phyloP scores from a whole-genome alignment of 2,329 filamentous ascomycete genomes.

The Graphilbum sp. region DNA sequence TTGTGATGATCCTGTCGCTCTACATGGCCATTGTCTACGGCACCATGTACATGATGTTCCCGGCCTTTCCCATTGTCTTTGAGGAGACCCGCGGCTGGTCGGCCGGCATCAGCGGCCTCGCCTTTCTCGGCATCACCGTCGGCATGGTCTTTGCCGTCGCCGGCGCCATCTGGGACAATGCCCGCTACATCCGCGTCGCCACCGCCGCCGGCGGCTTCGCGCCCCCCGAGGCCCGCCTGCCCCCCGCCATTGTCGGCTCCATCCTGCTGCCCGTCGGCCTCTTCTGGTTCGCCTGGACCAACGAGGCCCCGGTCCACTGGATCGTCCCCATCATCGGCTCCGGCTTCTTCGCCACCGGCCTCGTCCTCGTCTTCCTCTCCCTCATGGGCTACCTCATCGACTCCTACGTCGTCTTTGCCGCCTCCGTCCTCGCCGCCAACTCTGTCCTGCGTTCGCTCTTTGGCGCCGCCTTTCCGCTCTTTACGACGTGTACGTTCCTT shows the following conservation, averaged over 20 bases:
- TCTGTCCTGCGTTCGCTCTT: conserved; percentile 56
- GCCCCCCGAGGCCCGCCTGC: conserved; percentile 50
- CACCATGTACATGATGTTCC: conserved; percentile 43
- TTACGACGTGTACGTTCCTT: conserved; percentile 30
- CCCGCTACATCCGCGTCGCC: conserved; percentile 29
- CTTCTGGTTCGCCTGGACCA: conserved; percentile 57
- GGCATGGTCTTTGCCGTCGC: conserved; percentile 45
- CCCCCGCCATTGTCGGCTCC: conserved; percentile 43
- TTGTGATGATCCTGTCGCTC: conserved; percentile 46
- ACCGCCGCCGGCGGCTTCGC: conserved; percentile 33
- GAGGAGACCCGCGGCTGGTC: conserved; percentile 41
- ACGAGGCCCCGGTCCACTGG: conserved; percentile 23
- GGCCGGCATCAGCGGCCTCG: conserved; percentile 40
- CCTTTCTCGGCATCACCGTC: conserved; percentile 52
- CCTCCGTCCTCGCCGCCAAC: conserved; percentile 58
- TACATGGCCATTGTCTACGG: conserved; percentile 49
- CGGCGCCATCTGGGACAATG: conserved; percentile 39
- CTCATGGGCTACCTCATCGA: conserved; percentile 54
- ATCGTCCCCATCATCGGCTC: conserved; percentile 19
- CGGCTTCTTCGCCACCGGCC: conserved; percentile 23
- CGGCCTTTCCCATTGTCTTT: conserved; percentile 51
- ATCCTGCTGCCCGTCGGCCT: conserved; percentile 45
- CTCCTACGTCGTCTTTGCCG: conserved; percentile 59
- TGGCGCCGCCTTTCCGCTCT: conserved; percentile 57
- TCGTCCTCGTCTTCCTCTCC: conserved; percentile 49